Evolutionary conservation across 164 flowering plant species (phyloP).

Genomic region (grape (Vitis vinifera)): ASM3070453v1 NC_081816.1:6031501-6032000

Average conservation of each 20-base stretch:
- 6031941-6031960: conserved; percentile 50
- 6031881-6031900: neutral
- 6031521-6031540: too few relatives aligned
- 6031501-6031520: too few relatives aligned
- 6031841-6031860: neutral
- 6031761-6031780: neutral
- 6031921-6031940: conserved; percentile 35
- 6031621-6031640: neutral
- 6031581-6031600: neutral
- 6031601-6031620: neutral
- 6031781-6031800: neutral
- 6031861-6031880: neutral
- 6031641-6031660: too few relatives aligned
- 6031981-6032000: conserved; percentile 41
- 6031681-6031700: neutral
- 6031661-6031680: too few relatives aligned
- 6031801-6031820: neutral
- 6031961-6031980: conserved; percentile 76
- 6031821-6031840: neutral
- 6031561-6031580: too few relatives aligned
- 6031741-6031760: neutral
- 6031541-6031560: too few relatives aligned
- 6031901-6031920: neutral
- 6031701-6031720: neutral
- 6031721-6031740: neutral